Evolutionary conservation across 371 early-diverging fungal species (phyloP).

Genomic region (Mucor piriformis): DNA sequence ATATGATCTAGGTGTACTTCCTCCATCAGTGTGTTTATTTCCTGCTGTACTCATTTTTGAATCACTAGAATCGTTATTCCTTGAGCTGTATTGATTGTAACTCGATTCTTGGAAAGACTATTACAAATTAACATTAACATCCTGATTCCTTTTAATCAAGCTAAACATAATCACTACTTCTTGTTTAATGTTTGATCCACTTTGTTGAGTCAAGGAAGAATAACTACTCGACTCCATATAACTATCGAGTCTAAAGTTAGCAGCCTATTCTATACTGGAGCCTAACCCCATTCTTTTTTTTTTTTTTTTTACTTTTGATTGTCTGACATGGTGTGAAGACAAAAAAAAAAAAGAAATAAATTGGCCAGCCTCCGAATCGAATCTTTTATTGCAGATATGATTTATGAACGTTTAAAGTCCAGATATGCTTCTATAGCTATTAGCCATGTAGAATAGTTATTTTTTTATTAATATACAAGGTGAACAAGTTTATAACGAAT

Average conservation of each 20-base stretch:
- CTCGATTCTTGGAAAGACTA: not conserved
- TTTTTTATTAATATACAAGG: slow-evolving; percentile 63
- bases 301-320: slow-evolving; percentile 7
- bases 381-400: no score
- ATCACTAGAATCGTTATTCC: not conserved
- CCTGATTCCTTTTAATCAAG: not conserved
- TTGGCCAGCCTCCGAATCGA: not conserved
- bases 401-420: no score
- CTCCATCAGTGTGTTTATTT: slow-evolving; percentile 11
- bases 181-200: slow-evolving; percentile 3
- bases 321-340: slow-evolving; percentile 12
- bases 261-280: not conserved
- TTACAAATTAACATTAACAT: not conserved
- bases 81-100: not conserved
- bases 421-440: no score
- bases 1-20: slow-evolving; percentile 56
- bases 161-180: not conserved
- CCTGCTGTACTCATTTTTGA: not conserved
- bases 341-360: slow-evolving; percentile 3
- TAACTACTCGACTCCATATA: not conserved
- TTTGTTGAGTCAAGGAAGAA: not conserved
- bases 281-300: not conserved
- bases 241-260: not conserved
- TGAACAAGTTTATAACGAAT: slow-evolving; percentile 79
- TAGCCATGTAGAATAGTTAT: no score